These are phyloP conservation scores for Diaporthe caulivora DNA, from an alignment of 2,329 filamentous ascomycete genomes.

Conservation along the genomic window DNA sequence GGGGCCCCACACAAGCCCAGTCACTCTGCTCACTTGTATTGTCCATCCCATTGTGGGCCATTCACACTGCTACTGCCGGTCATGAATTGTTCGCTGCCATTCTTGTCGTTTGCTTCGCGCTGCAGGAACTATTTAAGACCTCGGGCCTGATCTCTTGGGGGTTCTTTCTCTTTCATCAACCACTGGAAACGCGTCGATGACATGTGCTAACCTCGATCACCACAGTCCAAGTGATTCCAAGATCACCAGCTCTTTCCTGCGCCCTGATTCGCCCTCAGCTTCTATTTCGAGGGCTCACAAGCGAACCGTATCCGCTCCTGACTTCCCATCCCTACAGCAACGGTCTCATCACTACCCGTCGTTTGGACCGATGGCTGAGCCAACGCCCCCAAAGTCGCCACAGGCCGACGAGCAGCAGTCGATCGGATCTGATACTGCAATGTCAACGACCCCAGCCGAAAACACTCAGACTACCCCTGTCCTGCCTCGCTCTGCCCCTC, in stretches of 20 bases:
- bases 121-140: constrained; percentile 13
- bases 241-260: constrained; percentile 38
- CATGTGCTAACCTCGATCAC: constrained; percentile 24
- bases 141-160: not conserved
- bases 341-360: constrained; percentile 41
- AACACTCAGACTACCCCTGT: not conserved
- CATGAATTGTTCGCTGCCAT: not conserved
- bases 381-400: constrained; percentile 45
- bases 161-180: not conserved
- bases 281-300: constrained; percentile 55
- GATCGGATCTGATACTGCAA: constrained; percentile 41
- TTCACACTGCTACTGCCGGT: not conserved
- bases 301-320: constrained; percentile 63
- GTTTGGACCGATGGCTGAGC: constrained; percentile 45
- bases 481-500: constrained; percentile 27
- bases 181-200: not conserved
- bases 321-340: constrained; percentile 52
- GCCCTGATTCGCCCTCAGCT: constrained; percentile 41
- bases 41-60: constrained; percentile 23
- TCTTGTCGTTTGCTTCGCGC: not conserved
- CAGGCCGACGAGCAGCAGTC: constrained; percentile 40
- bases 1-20: not conserved
- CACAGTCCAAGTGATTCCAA: constrained; percentile 36
- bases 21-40: not conserved
- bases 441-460: constrained; percentile 23